A percentile compares a stretch with the other conserved stretches of the same genome.
Evolutionary conservation across 2,329 filamentous ascomycete species (phyloP).

Genomic region (Pseudogymnoascus sp.): DNA sequence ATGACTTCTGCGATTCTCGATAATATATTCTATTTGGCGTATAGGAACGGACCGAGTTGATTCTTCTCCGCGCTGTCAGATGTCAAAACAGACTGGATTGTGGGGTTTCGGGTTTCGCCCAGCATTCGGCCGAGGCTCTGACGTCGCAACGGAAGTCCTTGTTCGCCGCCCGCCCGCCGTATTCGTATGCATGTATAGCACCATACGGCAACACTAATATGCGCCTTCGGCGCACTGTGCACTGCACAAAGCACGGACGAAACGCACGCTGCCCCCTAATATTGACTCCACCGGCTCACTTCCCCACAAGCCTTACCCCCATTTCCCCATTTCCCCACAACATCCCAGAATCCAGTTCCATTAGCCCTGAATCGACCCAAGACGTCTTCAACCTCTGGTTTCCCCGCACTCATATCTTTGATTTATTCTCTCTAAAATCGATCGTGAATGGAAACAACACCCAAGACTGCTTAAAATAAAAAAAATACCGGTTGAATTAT

Average conservation of each 20-base stretch:
- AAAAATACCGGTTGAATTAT: neutral
- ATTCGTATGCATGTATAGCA: neutral
- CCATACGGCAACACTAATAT: no score
- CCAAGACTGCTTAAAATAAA: neutral
- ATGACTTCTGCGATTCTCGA: neutral
- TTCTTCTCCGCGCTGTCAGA: neutral
- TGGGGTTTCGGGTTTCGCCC: neutral
- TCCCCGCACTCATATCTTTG: neutral
- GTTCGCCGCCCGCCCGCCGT: neutral
- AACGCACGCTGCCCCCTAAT: neutral
- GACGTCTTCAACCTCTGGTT: neutral
- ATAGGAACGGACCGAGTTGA: neutral
- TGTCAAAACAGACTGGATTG: neutral
- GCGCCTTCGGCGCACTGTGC: neutral
- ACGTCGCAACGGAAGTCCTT: neutral
- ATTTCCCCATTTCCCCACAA: conserved; percentile 4
- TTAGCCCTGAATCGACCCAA: neutral
- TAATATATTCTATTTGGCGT: neutral
- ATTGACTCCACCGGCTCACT: neutral
- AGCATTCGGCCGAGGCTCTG: neutral
- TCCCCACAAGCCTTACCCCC: neutral
- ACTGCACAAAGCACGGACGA: conserved; percentile 4
- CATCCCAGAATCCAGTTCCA: neutral
- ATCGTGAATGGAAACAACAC: neutral
- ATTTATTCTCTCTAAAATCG: neutral